Evolutionary conservation across 345 rosid species (phyloP), one percentile per base, ranked within the genome.

Genomic region (Cardiospermum halicacabum): DNA sequence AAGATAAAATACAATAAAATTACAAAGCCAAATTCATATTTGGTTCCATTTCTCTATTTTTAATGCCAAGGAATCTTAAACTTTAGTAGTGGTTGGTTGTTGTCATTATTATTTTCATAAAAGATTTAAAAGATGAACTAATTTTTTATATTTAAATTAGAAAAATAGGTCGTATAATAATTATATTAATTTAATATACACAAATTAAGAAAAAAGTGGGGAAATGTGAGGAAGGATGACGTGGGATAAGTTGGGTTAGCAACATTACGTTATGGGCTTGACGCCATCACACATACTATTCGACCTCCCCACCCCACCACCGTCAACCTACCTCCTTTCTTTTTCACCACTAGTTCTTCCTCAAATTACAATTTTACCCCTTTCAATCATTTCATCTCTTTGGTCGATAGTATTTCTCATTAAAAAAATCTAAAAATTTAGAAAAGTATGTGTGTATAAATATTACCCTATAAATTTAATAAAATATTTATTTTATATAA

Each of bases 191-290:
- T n/a, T n/a, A n/a, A n/a, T n/a, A n/a, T n/a, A n/a, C n/a, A n/a
- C n/a, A 34, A 34, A 2, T 34, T 21, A 22, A 47, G 21, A 13
- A 11, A 5, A 0, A 11, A 51, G n/a, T 32, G 21, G 3, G 15
- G 32, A 16, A 22, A 60, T 43, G 75, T 31, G 61, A 65, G 9
- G 19, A 36, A 0, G 26, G 5, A 36, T 45, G 58, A 59, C 64
- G 68, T 67, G 71, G 48, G 53, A 43, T 45, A 25, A 42, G 16
- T 22, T 67, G 30, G 58, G 61, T n/a, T 66, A 26, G 66, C 21
- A 19, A 24, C 56, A 51, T 66, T 48, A 58, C 55, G 73, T 42
- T 58, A n/a, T 53, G 39, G 42, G 39, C 70, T n/a, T 71, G 69
- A 64, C 57, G 65, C 45, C 51, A 47, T 30, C 30, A 19, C 11